phyloP scores from a whole-genome alignment of 768 basidiomycete genomes.

The Tulasnella calospora region DNA sequence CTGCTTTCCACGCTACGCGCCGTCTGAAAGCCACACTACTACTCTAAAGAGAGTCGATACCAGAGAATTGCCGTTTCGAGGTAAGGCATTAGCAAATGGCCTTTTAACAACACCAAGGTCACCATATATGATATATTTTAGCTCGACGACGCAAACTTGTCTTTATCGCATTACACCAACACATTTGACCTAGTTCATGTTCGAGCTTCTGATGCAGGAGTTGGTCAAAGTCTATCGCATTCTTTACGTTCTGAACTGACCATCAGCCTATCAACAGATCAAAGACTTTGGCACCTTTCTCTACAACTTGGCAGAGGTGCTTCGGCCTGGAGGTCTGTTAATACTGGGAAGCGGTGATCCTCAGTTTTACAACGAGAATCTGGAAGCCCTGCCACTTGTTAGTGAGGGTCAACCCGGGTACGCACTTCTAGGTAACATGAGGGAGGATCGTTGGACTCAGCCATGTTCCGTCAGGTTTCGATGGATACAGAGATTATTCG shows the following conservation, averaged over 20 bases:
- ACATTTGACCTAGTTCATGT: constrained; percentile 22
- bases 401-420: constrained; percentile 16
- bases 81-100: neutral
- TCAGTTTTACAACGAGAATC: constrained; percentile 18
- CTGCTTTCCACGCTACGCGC: neutral
- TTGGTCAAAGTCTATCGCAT: neutral
- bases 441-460: neutral
- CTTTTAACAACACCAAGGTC: too few relatives aligned
- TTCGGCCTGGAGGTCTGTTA: constrained; percentile 14
- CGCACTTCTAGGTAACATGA: neutral
- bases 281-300: constrained; percentile 22
- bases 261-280: neutral
- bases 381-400: neutral
- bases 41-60: neutral
- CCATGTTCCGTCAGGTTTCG: neutral
- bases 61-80: constrained; percentile 22
- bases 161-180: constrained; percentile 15
- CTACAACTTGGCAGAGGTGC: constrained; percentile 15
- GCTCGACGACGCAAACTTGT: constrained; percentile 24
- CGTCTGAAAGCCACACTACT: neutral
- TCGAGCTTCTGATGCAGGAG: constrained; percentile 16
- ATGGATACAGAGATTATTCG: constrained; percentile 16
- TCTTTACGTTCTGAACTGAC: neutral
- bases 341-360: constrained; percentile 20
- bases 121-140: neutral